Evolutionary conservation across 208 protist genomes (phyloP), one percentile per base, ranked within the genome.

Genomic region (Trypanosoma avium): DNA sequence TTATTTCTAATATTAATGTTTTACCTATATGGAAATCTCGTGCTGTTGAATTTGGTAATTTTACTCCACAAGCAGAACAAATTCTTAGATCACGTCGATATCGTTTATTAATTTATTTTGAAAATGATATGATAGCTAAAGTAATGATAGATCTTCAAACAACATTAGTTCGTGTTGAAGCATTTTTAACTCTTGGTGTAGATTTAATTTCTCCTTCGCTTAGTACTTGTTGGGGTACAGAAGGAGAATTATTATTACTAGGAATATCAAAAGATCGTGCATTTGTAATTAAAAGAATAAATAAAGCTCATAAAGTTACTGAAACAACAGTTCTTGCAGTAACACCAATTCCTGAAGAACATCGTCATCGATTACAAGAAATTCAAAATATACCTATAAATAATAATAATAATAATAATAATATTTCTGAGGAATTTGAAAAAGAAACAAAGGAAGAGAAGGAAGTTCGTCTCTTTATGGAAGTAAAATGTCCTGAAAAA

Each of bases 121-220:
- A 33, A 21, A 70, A 68, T 29, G 77, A 77, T 10, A 77, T 90
- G 60, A 50, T 93, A 55, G 62, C 79, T 33, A 75, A 82, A 22
- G 85, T 90, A 30, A 82, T 90, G 78, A 58, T 88, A 7, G 85
- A 94, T 60, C 64, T 89, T 17, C 59, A 77, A 12, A 65, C 75
- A 6, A 35, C 63, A 24, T 46, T 63, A 30, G 79, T 74, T 57
- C 77, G 73, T 7, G 78, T 92, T 22, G 85, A 94, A 70, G 69
- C 67, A 30, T 92, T 90, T 74, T 53, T 92, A 21, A 79, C 88
- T 2, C 49, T 88, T 15, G 88, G 88, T 7, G 38, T 47, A n/a
- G 71, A 77, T 30, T 48, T 67, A 33, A 33, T 86, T 45, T 42
- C 67, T 38, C 82, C 81, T 7, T 70, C 26, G 53, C 67, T 40